Evolutionary conservation across 176 grass and related monocot genomes (phyloP), one percentile per base, ranked within the genome.

Genomic region (Phragmites australis): DNA sequence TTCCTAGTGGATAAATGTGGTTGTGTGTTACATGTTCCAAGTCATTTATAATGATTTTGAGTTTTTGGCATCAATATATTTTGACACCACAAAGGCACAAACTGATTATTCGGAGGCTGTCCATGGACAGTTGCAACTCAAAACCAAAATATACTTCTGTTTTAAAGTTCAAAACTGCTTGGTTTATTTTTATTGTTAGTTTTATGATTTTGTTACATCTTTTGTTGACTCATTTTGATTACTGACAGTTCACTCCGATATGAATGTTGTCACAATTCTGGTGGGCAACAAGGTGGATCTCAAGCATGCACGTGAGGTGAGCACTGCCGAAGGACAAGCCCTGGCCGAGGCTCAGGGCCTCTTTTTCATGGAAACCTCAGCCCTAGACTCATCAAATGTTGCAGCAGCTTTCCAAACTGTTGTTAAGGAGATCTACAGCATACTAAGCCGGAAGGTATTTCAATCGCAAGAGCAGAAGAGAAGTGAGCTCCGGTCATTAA

Each of bases 331-430:
- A 78, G 93, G 93, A n/a, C 89, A 92, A 89, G 63, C 90, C 14
- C 67, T 96, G 12, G 90, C 93, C 0, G 93, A 96, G 78, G 63
- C 90, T 0, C 90, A 90, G 68, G 87, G 87, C 31, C 90, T 96
- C 51, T 96, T 96, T 82, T 96, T 88, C 82, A 92, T 96, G 93
- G 93, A 96, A 52, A 92, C 93, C n/a, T 96, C 93, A 0, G 93
- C 93, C 5, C 67, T 96, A 8, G 93, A 96, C 58, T 92, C 90
- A 34, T 96, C 93, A 60, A 96, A 96, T 65, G 93, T 96, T 12
- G 78, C 74, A 2, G 82, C 85, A 67, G 93, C 90, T 23, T 96
- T 96, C 67, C 83, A 96, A 70, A 92, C 90, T 31, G 82, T 96
- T 10, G 93, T 96, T 39, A 90, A 84, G 64, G 93, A 96, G 77